Conservation (phyloP, 257 asterid genomes). For the Fraxinus anomala region DNA sequence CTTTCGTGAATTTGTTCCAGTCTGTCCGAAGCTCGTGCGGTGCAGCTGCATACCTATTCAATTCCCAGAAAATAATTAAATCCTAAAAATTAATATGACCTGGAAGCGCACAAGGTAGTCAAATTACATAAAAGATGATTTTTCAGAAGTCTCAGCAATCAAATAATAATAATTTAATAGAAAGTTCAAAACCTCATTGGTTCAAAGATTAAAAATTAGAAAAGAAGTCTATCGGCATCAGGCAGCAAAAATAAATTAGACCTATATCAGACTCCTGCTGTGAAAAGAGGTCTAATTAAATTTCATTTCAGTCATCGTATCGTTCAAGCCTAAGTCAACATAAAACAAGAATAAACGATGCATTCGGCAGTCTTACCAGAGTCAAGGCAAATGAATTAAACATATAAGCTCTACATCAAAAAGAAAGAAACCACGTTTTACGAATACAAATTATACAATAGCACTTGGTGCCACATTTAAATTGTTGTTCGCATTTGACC, state of each 20-base stretch:
- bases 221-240: not conserved
- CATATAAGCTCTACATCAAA: no score
- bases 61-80: not conserved
- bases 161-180: no score
- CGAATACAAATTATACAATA: no score
- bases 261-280: not conserved
- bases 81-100: not conserved
- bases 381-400: no score
- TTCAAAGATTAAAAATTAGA: not conserved
- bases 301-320: no score
- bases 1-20: conserved; percentile 92
- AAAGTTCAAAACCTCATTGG: not conserved
- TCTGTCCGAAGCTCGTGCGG: conserved; percentile 89
- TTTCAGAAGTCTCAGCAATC: not conserved
- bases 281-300: no score
- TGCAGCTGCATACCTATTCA: conserved; percentile 81
- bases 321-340: no score
- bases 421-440: no score
- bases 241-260: not conserved
- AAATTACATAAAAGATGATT: not conserved
- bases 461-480: no score
- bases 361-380: no score
- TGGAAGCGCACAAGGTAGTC: not conserved
- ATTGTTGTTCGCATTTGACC: no score
- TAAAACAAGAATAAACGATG: no score